Evolutionary conservation across 306 rosid species (phyloP).

Genomic region (Dalbergia cultrata): DNA sequence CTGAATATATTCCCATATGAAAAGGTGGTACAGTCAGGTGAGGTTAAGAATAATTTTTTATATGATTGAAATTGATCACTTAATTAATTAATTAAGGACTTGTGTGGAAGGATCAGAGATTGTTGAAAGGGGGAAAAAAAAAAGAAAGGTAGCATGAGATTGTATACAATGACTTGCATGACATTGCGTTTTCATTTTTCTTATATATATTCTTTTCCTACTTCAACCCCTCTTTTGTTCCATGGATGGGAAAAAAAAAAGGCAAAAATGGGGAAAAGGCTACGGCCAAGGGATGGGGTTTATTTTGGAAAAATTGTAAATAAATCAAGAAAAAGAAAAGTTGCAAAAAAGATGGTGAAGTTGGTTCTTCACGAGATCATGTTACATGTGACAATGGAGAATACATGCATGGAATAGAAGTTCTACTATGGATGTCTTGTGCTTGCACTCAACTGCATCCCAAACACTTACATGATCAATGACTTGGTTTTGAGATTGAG

Average conservation of each 20-base stretch:
- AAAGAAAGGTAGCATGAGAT: neutral
- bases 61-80: neutral
- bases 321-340: neutral
- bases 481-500: slow-evolving; percentile 28
- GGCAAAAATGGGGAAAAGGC: neutral
- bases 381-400: slow-evolving; percentile 27
- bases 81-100: slow-evolving; percentile 3
- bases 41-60: slow-evolving; percentile 37
- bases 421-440: neutral
- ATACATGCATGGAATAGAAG: neutral
- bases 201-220: neutral
- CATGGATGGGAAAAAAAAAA: neutral
- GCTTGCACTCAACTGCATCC: neutral
- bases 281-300: neutral
- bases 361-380: neutral
- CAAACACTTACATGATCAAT: slow-evolving; percentile 20
- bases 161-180: slow-evolving; percentile 50
- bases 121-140: neutral
- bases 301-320: neutral
- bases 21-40: slow-evolving; percentile 28
- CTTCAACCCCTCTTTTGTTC: neutral
- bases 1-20: slow-evolving; percentile 5
- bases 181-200: slow-evolving; percentile 19
- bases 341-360: neutral
- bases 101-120: slow-evolving; percentile 28